phyloP scores from a whole-genome alignment of 2,329 filamentous ascomycete genomes.

The Penicillium corylophilum region DNA sequence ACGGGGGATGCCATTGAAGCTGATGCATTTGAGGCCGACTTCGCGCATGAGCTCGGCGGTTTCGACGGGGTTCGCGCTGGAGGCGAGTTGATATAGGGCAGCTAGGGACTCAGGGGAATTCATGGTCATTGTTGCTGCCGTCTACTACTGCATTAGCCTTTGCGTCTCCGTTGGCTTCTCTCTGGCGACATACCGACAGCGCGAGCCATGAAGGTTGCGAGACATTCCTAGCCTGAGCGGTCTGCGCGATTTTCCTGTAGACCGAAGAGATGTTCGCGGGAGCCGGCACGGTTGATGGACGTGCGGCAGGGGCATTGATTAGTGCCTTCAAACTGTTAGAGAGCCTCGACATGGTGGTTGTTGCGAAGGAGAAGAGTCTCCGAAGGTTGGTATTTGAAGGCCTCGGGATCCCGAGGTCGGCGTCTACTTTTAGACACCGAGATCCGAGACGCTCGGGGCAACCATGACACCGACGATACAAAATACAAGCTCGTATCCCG shows the following conservation, averaged over 20 bases:
- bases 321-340: slow-evolving; percentile 69
- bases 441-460: not conserved
- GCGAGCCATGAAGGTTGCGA: slow-evolving; percentile 66
- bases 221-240: slow-evolving; percentile 62
- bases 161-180: not conserved
- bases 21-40: slow-evolving; percentile 49
- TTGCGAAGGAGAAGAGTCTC: not conserved
- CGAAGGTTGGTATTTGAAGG: not conserved
- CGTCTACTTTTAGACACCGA: slow-evolving; percentile 10
- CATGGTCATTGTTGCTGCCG: slow-evolving; percentile 80
- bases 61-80: slow-evolving; percentile 23
- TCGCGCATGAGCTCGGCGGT: slow-evolving; percentile 44
- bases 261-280: slow-evolving; percentile 63
- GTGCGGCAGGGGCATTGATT: slow-evolving; percentile 68
- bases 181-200: slow-evolving; percentile 53
- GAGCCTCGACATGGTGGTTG: slow-evolving; percentile 67
- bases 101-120: slow-evolving; percentile 70
- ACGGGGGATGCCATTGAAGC: slow-evolving; percentile 65
- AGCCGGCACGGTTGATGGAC: slow-evolving; percentile 64
- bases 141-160: slow-evolving; percentile 45
- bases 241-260: slow-evolving; percentile 62
- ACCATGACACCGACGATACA: not conserved
- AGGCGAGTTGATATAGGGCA: slow-evolving; percentile 18
- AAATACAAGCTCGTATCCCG: not conserved
- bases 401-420: slow-evolving; percentile 7